Base-by-base conservation (phyloP, 2,329 filamentous ascomycete genomes). In the Ophiostoma populinum region DNA sequence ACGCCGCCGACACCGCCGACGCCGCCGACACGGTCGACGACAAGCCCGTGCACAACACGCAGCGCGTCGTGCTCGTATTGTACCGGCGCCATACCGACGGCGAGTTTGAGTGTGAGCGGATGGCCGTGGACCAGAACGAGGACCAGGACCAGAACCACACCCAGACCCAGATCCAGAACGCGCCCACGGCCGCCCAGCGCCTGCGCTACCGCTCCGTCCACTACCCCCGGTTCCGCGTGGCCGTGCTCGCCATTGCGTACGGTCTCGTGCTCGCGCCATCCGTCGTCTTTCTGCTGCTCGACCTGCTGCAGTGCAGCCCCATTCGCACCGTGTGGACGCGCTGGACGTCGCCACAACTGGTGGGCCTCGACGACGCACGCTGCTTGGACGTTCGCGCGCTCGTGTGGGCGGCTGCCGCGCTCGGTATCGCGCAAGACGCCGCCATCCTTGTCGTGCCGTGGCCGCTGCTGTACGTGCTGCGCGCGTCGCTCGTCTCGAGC, bases 261-360 rank as follows among this genome's bases (percentile, higher is more conserved):
- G 39, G 22, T 5, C 47, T 47, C 24, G 46, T 55, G 18, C 37
- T 19, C n/a, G 5, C 48, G 3, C 46, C 49, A 3, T 48, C 47
- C 6, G 12, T 44, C 9, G 28, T 51, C 8, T 42, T 55, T n/a
- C 32, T 56, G 24, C 43, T 52, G 12, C 37, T 55, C 29, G 47
- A 51, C 34, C 45, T 54, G n/a, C 53, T 57, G 24, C 55, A 58
- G 42, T 57, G 55, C 42, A 28, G 45, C 1, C 55, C 55, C 1
- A 42, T 56, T 31, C 12, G 40, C 1, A 50, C 43, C 30, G 45
- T 48, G 36, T 58, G 55, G 54, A 40, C 47, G 9, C 47, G 49
- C 2, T 55, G 50, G 51, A 48, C 39, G 9, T 24, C 35, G 7
- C 7, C 29, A n/a, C 4, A 10, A n/a, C 32, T 11, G 8, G 17